Conservation (phyloP, 2,329 filamentous ascomycete genomes). For the Nemania sp. region DNA sequence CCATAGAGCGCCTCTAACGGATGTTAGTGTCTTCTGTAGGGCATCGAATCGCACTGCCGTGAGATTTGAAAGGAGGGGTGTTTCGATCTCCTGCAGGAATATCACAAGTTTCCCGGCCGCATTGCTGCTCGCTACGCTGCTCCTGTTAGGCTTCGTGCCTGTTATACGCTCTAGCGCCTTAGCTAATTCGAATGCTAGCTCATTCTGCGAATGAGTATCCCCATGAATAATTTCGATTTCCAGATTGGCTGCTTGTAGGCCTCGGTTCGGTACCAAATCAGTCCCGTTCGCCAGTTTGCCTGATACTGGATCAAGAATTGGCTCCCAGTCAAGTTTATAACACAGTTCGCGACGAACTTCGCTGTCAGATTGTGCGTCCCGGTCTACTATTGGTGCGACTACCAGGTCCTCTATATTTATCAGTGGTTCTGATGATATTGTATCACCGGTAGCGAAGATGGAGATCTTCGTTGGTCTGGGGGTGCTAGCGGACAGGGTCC, state of each 20-base stretch:
- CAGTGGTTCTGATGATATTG: slow-evolving; percentile 40
- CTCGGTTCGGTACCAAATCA: slow-evolving; percentile 20
- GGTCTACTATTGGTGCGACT: slow-evolving; percentile 49
- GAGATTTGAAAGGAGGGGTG: slow-evolving; percentile 48
- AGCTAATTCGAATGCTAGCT: slow-evolving; percentile 43
- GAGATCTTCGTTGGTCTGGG: slow-evolving; percentile 45
- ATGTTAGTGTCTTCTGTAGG: slow-evolving; percentile 38
- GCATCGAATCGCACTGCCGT: slow-evolving; percentile 45
- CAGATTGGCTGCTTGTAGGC: slow-evolving; percentile 30
- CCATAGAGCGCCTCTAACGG: slow-evolving; percentile 44
- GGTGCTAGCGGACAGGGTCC: slow-evolving; percentile 34
- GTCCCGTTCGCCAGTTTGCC: slow-evolving; percentile 21
- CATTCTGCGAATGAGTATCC: slow-evolving; percentile 39
- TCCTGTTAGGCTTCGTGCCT: slow-evolving; percentile 41
- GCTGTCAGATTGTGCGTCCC: slow-evolving; percentile 35
- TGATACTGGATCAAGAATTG: slow-evolving; percentile 40
- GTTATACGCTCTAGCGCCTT: slow-evolving; percentile 41
- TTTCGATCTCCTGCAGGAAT: slow-evolving; percentile 51
- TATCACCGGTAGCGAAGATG: slow-evolving; percentile 42
- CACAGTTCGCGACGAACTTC: slow-evolving; percentile 48
- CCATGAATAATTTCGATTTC: slow-evolving; percentile 48
- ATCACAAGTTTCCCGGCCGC: slow-evolving; percentile 47
- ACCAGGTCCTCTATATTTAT: slow-evolving; percentile 45
- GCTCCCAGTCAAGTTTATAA: slow-evolving; percentile 54
- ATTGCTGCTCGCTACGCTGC: slow-evolving; percentile 38